Base-by-base conservation (phyloP, 164 flowering plant species). In the Annona cherimola region DNA sequence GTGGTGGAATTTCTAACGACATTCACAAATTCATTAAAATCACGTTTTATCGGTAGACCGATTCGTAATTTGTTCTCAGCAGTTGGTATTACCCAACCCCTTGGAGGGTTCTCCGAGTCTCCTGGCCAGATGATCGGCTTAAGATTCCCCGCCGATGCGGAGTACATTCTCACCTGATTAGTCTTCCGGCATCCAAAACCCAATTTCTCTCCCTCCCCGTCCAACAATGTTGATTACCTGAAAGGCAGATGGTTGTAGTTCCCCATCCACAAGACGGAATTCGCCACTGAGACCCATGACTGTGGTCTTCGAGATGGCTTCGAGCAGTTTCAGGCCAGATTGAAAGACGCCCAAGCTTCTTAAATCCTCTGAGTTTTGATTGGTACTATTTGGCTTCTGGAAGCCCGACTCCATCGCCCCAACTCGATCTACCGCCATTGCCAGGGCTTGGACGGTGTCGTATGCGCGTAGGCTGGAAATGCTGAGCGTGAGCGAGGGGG, bases 201-300 rank as follows among this genome's bases (percentile, higher is more conserved):
- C 89, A 11, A 87, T 42, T 18, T 4, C 57, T 35, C 75, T 74
- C 6, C 14, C 78, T 14, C 73, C 77, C 5, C 71, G 35, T 3
- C 81, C 79, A 41, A 67, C 64, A 50, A 86, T 75, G 68, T 87
- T 87, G 42, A 86, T 40, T 42, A 86, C 78, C 68, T 85, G 45
- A 44, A 78, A 79, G 3, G 50, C 45, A 1, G 76, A 46, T 7
- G 79, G 12, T 40, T 69, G 75, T n/a, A 83, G 26, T 14, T 84
- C 78, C 45, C 83, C 81, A 14, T 75, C 66, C 7, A 76, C 76
- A 1, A 86, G 45, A 4, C 55, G 41, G 60, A 86, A 78, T 0
- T 78, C 73, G 2, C 93, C 87, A 14, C 76, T 69, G 4, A 86
- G 66, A 12, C 90, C 89, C 43, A 18, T 62, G 59, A 81, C 76